Base-by-base conservation (phyloP, 345 rosid genomes). In the Citrus unshiu region DNA sequence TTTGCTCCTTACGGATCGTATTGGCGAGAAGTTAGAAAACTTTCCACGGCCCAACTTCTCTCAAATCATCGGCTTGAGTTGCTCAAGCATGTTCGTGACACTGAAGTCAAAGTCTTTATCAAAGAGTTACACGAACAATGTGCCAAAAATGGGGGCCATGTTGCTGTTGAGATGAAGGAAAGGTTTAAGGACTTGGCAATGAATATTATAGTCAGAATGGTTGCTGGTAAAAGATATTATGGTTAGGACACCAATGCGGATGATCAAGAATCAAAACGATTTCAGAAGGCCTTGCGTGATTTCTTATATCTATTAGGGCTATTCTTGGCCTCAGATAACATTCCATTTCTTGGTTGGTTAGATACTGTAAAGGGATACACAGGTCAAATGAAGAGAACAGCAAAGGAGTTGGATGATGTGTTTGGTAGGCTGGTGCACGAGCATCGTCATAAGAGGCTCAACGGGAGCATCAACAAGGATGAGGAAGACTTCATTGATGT, bases 401-500 rank as follows among this genome's bases (percentile, higher is more conserved):
- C 88, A 21, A 64, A 37, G 68, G 88, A 89, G 14, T 16, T 90
- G 67, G 93, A 88, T 76, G 43, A 51, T 32, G 74, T 85, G 18
- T 56, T 90, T 10, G 83, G 83, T 2, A 84, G 77, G 25, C 86
- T 90, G 91, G 77, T 88, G 22, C 54, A 79, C 3, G 86, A 73
- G 58, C 91, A 87, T 81, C 62, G 84, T 24, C 71, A 61, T 58
- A 78, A 77, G 72, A 80, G 80, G 76, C 37, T 67, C 9, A 22
- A 19, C 49, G 60, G 72, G 5, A 66, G 35, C 37, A 16, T 39
- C 43, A 68, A 21, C 69, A 32, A 74, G 49, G 27, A 70, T 75
- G 81, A 84, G 6, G 43, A 74, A 24, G 88, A 88, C 51, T 89
- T 91, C 78, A 83, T 91, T 29, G 88, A 90, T 72, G 81, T 90